phyloP scores from a whole-genome alignment of 1,284 basidiomycete genomes.

The Meira miltonrushii region DNA sequence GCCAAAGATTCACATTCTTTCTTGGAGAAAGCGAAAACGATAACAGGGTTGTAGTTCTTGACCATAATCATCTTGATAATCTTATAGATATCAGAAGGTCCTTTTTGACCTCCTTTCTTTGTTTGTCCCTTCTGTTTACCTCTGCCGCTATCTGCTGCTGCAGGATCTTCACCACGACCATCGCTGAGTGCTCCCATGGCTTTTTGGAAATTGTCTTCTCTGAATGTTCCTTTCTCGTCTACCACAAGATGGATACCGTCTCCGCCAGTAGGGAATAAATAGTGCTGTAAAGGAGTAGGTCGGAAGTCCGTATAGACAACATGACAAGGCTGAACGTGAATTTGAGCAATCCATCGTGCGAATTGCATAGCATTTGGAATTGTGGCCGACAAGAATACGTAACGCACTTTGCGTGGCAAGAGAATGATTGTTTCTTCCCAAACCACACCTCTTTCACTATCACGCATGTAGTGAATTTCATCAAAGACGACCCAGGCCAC shows the following conservation, averaged over 20 bases:
- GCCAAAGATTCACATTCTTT: slow-evolving; percentile 94
- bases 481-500: slow-evolving; percentile 99
- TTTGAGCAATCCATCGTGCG: slow-evolving; percentile 96
- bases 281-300: slow-evolving; percentile 95
- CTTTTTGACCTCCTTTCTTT: slow-evolving; percentile 89
- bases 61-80: slow-evolving; percentile 98
- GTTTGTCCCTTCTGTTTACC: slow-evolving; percentile 63
- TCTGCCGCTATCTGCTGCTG: slow-evolving; percentile 66
- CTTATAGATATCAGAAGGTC: slow-evolving; percentile 95
- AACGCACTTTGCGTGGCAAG: slow-evolving; percentile 88
- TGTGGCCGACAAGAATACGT: slow-evolving; percentile 98
- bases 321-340: slow-evolving; percentile 95
- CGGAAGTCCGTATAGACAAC: slow-evolving; percentile 99
- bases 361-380: slow-evolving; percentile 99
- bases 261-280: slow-evolving; percentile 91
- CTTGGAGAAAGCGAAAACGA: slow-evolving; percentile 97
- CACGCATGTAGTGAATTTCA: slow-evolving; percentile 99
- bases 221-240: slow-evolving; percentile 92
- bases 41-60: slow-evolving; percentile 97
- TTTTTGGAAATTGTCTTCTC: slow-evolving; percentile 95
- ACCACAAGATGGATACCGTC: slow-evolving; percentile 97
- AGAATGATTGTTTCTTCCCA: slow-evolving; percentile 86
- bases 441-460: slow-evolving; percentile 68
- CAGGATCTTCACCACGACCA: slow-evolving; percentile 80
- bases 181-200: slow-evolving; percentile 89